Percentiles rank a stretch among this genome's conserved stretches.
Evolutionary conservation across 1,284 basidiomycete species (phyloP).

Genomic region (Cryptococcus sp.): DNA sequence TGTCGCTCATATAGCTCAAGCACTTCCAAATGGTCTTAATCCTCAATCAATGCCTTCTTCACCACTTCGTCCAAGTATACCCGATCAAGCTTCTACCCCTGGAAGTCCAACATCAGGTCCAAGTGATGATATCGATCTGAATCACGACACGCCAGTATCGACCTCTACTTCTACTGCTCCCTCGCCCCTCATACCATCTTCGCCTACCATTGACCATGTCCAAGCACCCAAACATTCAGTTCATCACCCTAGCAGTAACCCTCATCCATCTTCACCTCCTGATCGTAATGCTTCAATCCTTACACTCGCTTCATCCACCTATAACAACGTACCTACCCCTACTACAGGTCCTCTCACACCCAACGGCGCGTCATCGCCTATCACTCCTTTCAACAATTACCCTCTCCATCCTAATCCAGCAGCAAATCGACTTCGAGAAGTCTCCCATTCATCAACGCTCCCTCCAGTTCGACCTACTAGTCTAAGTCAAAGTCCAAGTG

Average conservation of each 20-base stretch:
- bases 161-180: neutral
- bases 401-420: neutral
- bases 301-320: slow-evolving; percentile 88
- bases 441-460: slow-evolving; percentile 1
- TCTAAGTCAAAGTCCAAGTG: slow-evolving; percentile 12
- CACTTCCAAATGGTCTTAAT: slow-evolving; percentile 52
- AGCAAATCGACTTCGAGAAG: neutral
- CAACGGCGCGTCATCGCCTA: neutral
- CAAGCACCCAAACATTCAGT: slow-evolving; percentile 82
- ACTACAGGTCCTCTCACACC: slow-evolving; percentile 1
- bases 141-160: neutral
- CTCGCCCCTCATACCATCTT: neutral
- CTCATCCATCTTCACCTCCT: slow-evolving; percentile 81
- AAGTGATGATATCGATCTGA: neutral
- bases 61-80: slow-evolving; percentile 4
- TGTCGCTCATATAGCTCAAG: slow-evolving; percentile 87
- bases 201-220: slow-evolving; percentile 37
- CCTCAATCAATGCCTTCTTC: slow-evolving; percentile 6
- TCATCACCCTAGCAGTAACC: slow-evolving; percentile 92
- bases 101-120: neutral
- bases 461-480: slow-evolving; percentile 6
- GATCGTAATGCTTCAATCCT: slow-evolving; percentile 85
- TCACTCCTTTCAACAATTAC: neutral
- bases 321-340: slow-evolving; percentile 57
- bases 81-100: neutral